Evolutionary conservation across 129 eudicot species (phyloP).

Genomic region (Erigeron canadensis): DNA sequence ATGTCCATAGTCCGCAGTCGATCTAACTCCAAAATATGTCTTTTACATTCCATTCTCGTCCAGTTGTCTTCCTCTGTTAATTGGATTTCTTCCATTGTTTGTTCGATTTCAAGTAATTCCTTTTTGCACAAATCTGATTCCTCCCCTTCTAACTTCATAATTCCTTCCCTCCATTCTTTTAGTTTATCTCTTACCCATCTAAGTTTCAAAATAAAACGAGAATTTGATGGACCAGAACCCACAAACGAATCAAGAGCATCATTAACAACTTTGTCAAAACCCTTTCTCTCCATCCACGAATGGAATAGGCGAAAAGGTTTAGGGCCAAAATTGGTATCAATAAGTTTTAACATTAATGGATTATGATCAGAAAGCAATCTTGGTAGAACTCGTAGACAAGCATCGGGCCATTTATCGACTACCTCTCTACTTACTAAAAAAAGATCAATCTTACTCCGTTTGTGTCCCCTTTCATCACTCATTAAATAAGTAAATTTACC

Average conservation of each 20-base stretch:
- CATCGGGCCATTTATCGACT: background rate
- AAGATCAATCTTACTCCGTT: background rate
- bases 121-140: no score
- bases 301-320: background rate
- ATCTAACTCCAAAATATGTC: no score
- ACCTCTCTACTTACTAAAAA: background rate
- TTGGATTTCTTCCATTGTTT: no score
- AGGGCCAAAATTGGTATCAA: background rate
- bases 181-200: no score
- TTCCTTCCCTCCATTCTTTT: no score
- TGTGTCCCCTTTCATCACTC: background rate
- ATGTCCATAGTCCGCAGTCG: no score
- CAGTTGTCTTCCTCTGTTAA: no score
- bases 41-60: no score
- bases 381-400: background rate
- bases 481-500: background rate
- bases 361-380: background rate
- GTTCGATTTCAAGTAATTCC: no score
- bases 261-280: background rate
- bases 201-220: background rate
- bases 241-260: background rate
- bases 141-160: no score
- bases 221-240: background rate
- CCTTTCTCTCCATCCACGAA: background rate
- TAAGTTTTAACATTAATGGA: background rate